phyloP scores from a whole-genome alignment of 1,284 basidiomycete species.

The Apiotrichum sp. region DNA sequence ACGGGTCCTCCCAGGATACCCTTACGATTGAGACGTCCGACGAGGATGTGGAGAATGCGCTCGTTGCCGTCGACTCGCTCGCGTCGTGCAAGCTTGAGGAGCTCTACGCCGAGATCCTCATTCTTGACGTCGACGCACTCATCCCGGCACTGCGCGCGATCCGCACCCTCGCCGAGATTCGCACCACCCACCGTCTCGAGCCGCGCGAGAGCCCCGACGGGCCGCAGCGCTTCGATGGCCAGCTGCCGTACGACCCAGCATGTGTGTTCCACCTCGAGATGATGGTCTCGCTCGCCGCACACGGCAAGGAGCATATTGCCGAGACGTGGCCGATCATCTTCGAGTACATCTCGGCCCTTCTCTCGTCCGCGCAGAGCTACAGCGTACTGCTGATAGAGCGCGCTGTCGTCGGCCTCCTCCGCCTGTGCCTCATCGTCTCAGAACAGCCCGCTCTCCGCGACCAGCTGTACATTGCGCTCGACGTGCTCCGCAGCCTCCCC shows the following conservation, averaged over 20 bases:
- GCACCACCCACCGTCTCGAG: conserved; percentile 33
- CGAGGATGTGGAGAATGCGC: conserved; percentile 84
- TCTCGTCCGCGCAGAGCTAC: conserved; percentile 71
- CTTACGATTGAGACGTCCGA: conserved; percentile 69
- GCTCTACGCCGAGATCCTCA: conserved; percentile 85
- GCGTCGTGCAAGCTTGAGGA: conserved; percentile 90
- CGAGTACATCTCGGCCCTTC: conserved; percentile 76
- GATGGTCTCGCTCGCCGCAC: conserved; percentile 79
- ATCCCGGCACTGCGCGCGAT: conserved; percentile 76
- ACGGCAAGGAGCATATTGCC: conserved; percentile 67
- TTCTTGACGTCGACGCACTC: conserved; percentile 68
- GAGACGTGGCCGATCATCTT: conserved; percentile 91
- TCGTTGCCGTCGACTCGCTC: conserved; percentile 93
- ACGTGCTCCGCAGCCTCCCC: conserved; percentile 76
- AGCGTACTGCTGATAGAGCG: conserved; percentile 88
- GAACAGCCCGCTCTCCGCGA: conserved; percentile 72
- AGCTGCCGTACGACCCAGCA: conserved; percentile 84
- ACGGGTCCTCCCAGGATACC: conserved; percentile 63
- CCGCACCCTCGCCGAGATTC: conserved; percentile 72
- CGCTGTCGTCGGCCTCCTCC: conserved; percentile 84
- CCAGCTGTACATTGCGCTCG: conserved; percentile 88
- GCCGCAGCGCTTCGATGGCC: conserved; percentile 40
- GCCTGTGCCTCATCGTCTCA: conserved; percentile 71
- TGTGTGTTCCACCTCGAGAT: conserved; percentile 90
- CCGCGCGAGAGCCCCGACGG: conserved; percentile 56